These are phyloP conservation scores for Aspergillus intermedius DNA, from an alignment of 2,329 filamentous ascomycete species.

Conservation along the genomic window DNA sequence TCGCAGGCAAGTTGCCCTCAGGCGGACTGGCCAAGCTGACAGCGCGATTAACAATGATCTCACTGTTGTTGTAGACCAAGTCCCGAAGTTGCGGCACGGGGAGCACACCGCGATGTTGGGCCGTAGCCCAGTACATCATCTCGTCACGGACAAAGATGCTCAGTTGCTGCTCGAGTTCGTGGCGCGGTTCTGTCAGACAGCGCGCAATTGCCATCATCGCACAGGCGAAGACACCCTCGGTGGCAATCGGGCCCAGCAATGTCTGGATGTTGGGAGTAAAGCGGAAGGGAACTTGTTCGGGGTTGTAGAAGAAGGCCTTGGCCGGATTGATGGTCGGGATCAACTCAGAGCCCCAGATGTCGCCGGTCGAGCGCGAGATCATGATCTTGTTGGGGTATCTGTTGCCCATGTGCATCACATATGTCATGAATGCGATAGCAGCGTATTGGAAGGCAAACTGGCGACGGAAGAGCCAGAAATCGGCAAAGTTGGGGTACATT, in stretches of 20 bases:
- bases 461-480: conserved; percentile 97
- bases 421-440: conserved; percentile 95
- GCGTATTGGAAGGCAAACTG: conserved; percentile 96
- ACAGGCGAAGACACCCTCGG: conserved; percentile 92
- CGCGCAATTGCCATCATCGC: conserved; percentile 94
- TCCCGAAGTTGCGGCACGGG: conserved; percentile 67
- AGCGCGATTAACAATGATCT: conserved; percentile 86
- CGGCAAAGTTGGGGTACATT: conserved; percentile 79
- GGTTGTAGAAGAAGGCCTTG: conserved; percentile 89
- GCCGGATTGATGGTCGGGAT: conserved; percentile 79
- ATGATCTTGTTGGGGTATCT: conserved; percentile 93
- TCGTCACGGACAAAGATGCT: conserved; percentile 95
- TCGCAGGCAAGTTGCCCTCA: conserved; percentile 74
- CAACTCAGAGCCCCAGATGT: conserved; percentile 93
- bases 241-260: conserved; percentile 90
- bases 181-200: conserved; percentile 74
- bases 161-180: conserved; percentile 88
- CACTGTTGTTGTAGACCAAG: conserved; percentile 76
- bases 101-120: conserved; percentile 60
- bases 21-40: conserved; percentile 74
- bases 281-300: conserved; percentile 92
- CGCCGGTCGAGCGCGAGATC: conserved; percentile 79
- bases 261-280: conserved; percentile 94
- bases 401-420: conserved; percentile 94
- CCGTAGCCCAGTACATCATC: conserved; percentile 95